A percentile compares a stretch with the other conserved stretches of the same genome.
These are phyloP conservation scores for Phytophthora meadii DNA, from an alignment of 352 stramenopile genomes.

Conservation along the genomic window DNA sequence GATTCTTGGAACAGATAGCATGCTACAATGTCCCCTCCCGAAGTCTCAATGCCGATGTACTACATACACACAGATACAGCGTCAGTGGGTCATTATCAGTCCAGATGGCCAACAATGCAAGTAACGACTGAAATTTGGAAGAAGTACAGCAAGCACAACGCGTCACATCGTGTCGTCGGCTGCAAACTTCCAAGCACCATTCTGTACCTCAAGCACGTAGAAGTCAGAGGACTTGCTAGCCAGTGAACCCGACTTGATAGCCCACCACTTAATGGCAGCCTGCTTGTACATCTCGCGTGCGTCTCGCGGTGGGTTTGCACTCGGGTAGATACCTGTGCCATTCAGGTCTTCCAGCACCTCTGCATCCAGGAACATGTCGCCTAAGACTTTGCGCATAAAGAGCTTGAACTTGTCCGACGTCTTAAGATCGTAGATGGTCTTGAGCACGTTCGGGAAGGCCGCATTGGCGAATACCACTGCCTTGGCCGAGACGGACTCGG, in stretches of 20 bases:
- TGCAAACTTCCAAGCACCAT: not conserved
- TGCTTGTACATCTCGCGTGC: slow-evolving; percentile 86
- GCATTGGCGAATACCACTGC: slow-evolving; percentile 81
- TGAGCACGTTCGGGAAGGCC: slow-evolving; percentile 82
- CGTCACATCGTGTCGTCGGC: slow-evolving; percentile 10
- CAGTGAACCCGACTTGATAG: slow-evolving; percentile 82
- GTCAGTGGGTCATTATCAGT: slow-evolving; percentile 28
- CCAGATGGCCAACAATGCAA: slow-evolving; percentile 18
- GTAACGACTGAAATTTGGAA: slow-evolving; percentile 32
- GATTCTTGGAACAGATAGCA: slow-evolving; percentile 90
- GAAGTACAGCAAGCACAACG: slow-evolving; percentile 9
- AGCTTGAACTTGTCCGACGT: slow-evolving; percentile 87
- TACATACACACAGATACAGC: slow-evolving; percentile 32
- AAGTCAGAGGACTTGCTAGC: slow-evolving; percentile 87
- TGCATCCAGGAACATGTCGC: slow-evolving; percentile 84
- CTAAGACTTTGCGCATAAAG: slow-evolving; percentile 83
- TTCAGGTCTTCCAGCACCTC: slow-evolving; percentile 87
- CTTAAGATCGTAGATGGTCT: slow-evolving; percentile 87
- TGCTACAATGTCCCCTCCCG: slow-evolving; percentile 75
- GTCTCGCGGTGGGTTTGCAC: slow-evolving; percentile 72
- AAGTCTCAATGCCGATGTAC: slow-evolving; percentile 87
- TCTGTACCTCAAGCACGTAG: slow-evolving; percentile 76
- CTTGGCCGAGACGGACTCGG: slow-evolving; percentile 86
- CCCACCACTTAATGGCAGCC: slow-evolving; percentile 90
- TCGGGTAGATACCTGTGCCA: slow-evolving; percentile 79